phyloP scores from a whole-genome alignment of 2,329 filamentous ascomycete species.

The Mariannaea sp. region DNA sequence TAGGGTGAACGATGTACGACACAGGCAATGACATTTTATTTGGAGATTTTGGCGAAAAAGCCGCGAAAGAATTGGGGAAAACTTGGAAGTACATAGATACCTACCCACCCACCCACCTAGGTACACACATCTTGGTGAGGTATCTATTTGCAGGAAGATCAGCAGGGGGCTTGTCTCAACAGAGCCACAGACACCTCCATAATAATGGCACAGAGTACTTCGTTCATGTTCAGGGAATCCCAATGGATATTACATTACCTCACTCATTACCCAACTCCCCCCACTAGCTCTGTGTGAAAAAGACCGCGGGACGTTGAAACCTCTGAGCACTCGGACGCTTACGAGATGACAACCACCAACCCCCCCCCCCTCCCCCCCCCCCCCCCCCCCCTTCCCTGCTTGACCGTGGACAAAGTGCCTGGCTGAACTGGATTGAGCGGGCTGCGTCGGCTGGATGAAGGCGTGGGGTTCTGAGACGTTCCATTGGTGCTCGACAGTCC shows the following conservation, averaged over 20 bases:
- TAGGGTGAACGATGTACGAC: too few relatives aligned
- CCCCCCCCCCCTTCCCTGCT: too few relatives aligned
- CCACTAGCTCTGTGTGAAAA: not conserved
- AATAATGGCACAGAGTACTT: not conserved
- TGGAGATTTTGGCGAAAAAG: too few relatives aligned
- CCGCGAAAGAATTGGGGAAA: constrained; percentile 6
- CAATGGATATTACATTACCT: not conserved
- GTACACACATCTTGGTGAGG: too few relatives aligned
- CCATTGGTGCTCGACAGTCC: constrained; percentile 6
- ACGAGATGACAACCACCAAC: constrained; percentile 28
- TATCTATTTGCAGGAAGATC: constrained; percentile 20
- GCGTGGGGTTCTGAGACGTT: constrained; percentile 12
- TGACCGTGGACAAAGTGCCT: constrained; percentile 21
- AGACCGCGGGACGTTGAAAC: constrained; percentile 19
- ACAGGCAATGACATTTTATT: too few relatives aligned
- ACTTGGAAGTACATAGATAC: too few relatives aligned
- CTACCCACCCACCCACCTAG: too few relatives aligned
- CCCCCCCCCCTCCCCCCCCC: too few relatives aligned
- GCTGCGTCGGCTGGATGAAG: constrained; percentile 9
- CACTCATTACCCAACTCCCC: not conserved
- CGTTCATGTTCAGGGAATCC: not conserved
- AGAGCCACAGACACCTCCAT: constrained; percentile 7
- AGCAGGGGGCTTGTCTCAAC: constrained; percentile 18
- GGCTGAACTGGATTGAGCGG: constrained; percentile 10
- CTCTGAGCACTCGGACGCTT: constrained; percentile 26